Conservation (phyloP, 1,284 basidiomycete genomes). For the Coniophora puteana region DNA sequence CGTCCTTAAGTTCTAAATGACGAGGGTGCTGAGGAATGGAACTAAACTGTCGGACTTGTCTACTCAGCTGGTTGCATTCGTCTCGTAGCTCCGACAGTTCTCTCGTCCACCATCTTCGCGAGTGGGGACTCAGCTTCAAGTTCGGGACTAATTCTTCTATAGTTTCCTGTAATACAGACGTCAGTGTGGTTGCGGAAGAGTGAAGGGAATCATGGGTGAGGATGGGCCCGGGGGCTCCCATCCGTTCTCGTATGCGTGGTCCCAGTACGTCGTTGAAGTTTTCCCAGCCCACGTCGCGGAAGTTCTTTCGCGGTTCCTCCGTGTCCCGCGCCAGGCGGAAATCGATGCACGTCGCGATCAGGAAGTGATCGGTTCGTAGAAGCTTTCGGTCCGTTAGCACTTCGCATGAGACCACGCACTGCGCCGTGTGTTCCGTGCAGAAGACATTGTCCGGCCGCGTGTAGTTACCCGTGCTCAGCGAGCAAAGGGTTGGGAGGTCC, state of each 20-base stretch:
- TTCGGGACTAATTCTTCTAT: slow-evolving; percentile 19
- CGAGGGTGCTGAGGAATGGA: slow-evolving; percentile 13
- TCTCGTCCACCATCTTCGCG: slow-evolving; percentile 30
- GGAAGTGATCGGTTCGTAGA: slow-evolving; percentile 30
- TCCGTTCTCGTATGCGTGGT: neutral
- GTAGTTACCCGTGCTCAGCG: slow-evolving; percentile 20
- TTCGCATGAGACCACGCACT: slow-evolving; percentile 19
- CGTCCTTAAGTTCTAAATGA: slow-evolving; percentile 16
- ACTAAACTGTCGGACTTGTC: slow-evolving; percentile 3
- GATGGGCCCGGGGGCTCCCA: neutral
- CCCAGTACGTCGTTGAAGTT: slow-evolving; percentile 9
- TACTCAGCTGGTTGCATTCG: slow-evolving; percentile 8
- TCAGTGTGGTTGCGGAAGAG: neutral
- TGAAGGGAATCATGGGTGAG: neutral
- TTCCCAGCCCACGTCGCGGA: slow-evolving; percentile 17
- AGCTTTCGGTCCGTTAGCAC: slow-evolving; percentile 4
- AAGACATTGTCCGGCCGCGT: slow-evolving; percentile 35
- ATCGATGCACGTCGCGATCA: slow-evolving; percentile 21
- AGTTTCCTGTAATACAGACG: slow-evolving; percentile 8
- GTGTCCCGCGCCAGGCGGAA: neutral
- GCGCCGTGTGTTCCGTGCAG: slow-evolving; percentile 7
- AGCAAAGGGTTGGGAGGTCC: slow-evolving; percentile 25
- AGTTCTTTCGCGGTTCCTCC: slow-evolving; percentile 11
- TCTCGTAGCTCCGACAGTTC: slow-evolving; percentile 17
- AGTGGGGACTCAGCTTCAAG: slow-evolving; percentile 16